These are phyloP conservation scores for Picea mariana DNA, from an alignment of 83 land plant species.

Conservation along the genomic window DNA sequence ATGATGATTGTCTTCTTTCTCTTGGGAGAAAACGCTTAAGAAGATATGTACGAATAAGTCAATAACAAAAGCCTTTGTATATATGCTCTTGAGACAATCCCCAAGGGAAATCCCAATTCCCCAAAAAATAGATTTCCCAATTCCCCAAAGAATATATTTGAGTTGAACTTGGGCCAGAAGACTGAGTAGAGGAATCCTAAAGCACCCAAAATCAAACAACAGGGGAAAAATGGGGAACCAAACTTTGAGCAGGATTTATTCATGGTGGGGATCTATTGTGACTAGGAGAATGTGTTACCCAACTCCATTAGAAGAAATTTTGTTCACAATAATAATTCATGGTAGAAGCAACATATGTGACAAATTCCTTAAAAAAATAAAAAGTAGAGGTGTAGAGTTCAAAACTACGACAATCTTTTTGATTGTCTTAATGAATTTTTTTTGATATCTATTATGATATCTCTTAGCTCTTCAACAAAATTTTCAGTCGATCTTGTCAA, in stretches of 20 bases:
- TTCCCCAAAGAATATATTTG: conserved; percentile 31
- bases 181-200: conserved; percentile 64
- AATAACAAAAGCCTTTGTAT: background rate
- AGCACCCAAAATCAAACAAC: conserved; percentile 38
- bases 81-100: conserved; percentile 96
- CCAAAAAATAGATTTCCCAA: conserved; percentile 58
- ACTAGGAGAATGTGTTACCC: too few relatives aligned
- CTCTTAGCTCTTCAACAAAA: too few relatives aligned
- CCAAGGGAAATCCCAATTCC: conserved; percentile 99
- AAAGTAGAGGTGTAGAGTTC: too few relatives aligned
- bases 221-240: conserved; percentile 67
- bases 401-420: too few relatives aligned
- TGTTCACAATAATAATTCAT: too few relatives aligned
- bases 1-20: background rate
- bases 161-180: conserved; percentile 82
- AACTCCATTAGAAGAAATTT: too few relatives aligned
- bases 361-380: too few relatives aligned
- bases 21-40: background rate
- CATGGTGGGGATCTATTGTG: too few relatives aligned
- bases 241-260: conserved; percentile 66
- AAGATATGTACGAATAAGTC: background rate
- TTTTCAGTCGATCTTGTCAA: too few relatives aligned
- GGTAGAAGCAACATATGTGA: too few relatives aligned
- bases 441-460: too few relatives aligned
- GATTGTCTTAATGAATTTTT: too few relatives aligned